These are phyloP conservation scores for Kodamaea sagamina DNA, from an alignment of 805 yeast species.

Conservation along the genomic window DNA sequence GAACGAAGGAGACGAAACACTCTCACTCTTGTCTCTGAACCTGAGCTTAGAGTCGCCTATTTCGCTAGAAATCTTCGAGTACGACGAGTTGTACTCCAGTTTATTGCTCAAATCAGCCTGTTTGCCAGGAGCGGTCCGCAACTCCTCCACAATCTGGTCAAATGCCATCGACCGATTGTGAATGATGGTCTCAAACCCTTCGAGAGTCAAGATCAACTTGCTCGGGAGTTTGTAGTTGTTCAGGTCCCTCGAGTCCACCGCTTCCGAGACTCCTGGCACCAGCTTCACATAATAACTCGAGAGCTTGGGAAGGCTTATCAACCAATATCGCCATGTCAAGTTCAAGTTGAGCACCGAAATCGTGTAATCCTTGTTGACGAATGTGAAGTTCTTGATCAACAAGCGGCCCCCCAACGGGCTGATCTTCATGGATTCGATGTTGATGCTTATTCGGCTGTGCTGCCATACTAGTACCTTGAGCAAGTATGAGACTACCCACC, in stretches of 20 bases:
- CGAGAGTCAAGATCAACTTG: slow-evolving; percentile 57
- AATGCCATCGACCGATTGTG: slow-evolving; percentile 82
- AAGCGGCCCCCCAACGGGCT: slow-evolving; percentile 83
- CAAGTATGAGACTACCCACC: slow-evolving; percentile 61
- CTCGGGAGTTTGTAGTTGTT: slow-evolving; percentile 53
- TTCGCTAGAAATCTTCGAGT: slow-evolving; percentile 15
- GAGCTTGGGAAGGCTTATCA: slow-evolving; percentile 45
- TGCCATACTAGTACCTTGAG: slow-evolving; percentile 66
- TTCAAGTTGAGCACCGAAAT: slow-evolving; percentile 69
- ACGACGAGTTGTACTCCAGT: slow-evolving; percentile 14
- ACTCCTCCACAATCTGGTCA: slow-evolving; percentile 55
- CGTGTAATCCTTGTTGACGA: slow-evolving; percentile 74
- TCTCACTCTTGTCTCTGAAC: slow-evolving; percentile 1
- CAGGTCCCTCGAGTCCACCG: slow-evolving; percentile 19
- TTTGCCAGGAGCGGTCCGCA: slow-evolving; percentile 16
- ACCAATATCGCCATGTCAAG: slow-evolving; percentile 93
- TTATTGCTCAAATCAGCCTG: slow-evolving; percentile 15
- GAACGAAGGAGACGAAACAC: background rate
- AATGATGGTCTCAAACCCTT: slow-evolving; percentile 80
- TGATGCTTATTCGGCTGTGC: slow-evolving; percentile 54
- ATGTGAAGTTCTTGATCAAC: slow-evolving; percentile 71
- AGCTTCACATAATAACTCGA: slow-evolving; percentile 33
- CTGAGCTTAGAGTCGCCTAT: background rate
- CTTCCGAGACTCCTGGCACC: slow-evolving; percentile 13
- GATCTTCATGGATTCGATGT: slow-evolving; percentile 71